Base-by-base conservation (phyloP, 768 basidiomycete species). In the Lentinula lateritia region DNA sequence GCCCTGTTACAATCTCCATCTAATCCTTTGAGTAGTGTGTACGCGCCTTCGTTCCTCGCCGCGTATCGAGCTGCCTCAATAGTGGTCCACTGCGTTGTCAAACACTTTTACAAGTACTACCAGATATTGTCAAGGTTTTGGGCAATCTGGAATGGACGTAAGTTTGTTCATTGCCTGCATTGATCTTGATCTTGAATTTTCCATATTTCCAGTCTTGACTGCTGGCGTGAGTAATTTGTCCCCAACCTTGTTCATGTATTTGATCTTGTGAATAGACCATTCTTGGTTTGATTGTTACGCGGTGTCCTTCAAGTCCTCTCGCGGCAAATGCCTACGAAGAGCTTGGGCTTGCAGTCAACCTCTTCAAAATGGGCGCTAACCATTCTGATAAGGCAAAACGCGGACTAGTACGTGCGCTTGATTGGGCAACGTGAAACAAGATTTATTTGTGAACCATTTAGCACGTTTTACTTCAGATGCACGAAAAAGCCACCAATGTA, bases 21-120 rank as follows among this genome's bases (percentile, higher is more conserved):
- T 13, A 78, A 80, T 58, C 80, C 80, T 12, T 73, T 81, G 7
- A 71, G 74, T 16, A 78, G 77, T 62, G 74, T 76, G 1, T 81
- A 78, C 38, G 80, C 80, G 0, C 77, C 81, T 5, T 81, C 80
- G 8, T 78, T 80, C 66, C 72, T 82, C 28, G 79, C 80, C 4
- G 75, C 80, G 7, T 80, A 79, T 64, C 74, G 77, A 46, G 76
- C 78, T 59, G 80, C 80, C 5, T 79, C 77, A 1, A 18, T 12
- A 7, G 52, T 64, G 12, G 20, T 56, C 0, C 23, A 56, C n/a
- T 15, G 32, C 0, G 43, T 28, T 42, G 55, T 43, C 2, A 38
- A 43, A 16, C 41, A 56, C 45, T 56, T 56, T 16, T 43, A 43
- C 12, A 41, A 34, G 7, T 43, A 35, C 41, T 23, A 6, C 5